phyloP scores from a whole-genome alignment of 306 rosid species.

The Citrullus colocynthis region DNA sequence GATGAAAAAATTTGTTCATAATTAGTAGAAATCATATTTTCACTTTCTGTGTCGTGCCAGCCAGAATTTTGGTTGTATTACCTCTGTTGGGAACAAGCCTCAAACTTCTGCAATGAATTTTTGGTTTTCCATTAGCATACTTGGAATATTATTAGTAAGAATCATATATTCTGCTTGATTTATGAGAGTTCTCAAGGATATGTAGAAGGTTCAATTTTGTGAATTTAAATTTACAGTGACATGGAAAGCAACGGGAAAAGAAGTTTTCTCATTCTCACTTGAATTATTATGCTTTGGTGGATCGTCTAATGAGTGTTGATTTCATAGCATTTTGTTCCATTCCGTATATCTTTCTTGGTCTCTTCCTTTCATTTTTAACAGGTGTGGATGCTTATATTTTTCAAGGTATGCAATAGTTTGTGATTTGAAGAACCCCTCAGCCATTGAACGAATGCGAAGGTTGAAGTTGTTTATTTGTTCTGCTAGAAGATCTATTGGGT shows the following conservation, averaged over 20 bases:
- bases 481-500: neutral
- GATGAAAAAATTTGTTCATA: neutral
- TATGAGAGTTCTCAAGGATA: neutral
- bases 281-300: neutral
- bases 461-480: conserved; percentile 7
- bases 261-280: neutral
- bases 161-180: neutral
- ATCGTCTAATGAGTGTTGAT: neutral
- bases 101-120: neutral
- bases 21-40: neutral
- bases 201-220: neutral
- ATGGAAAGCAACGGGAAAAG: neutral
- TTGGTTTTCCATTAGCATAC: neutral
- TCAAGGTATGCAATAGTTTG: conserved; percentile 77
- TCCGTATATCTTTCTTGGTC: neutral
- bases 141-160: neutral
- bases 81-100: neutral
- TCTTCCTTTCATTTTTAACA: neutral
- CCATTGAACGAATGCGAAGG: conserved; percentile 92
- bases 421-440: conserved; percentile 63
- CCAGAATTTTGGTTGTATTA: neutral
- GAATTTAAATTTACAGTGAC: neutral
- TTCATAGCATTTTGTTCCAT: neutral
- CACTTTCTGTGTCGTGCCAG: neutral
- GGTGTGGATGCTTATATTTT: neutral